These are phyloP conservation scores for Blakeslea trispora DNA, from an alignment of 371 early-diverging fungal species.

Conservation along the genomic window DNA sequence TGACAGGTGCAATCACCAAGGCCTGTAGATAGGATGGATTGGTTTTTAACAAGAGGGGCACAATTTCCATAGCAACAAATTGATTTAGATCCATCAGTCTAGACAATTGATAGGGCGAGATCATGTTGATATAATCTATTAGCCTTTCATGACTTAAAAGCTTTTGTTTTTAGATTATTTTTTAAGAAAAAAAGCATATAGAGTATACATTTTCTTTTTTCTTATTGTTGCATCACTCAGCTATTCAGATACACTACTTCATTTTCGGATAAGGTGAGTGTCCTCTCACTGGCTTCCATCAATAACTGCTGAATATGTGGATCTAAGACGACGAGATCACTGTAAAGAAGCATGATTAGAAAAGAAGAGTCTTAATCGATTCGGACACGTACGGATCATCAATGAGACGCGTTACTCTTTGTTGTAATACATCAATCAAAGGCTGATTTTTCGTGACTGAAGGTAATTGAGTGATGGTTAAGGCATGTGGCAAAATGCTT, in stretches of 20 bases:
- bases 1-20: constrained; percentile 28
- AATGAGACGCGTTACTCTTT: constrained; percentile 29
- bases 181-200: no score
- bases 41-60: constrained; percentile 25
- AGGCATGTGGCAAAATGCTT: constrained; percentile 20
- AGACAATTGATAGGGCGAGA: constrained; percentile 29
- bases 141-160: constrained; percentile 18
- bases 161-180: background rate
- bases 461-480: constrained; percentile 18
- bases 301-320: constrained; percentile 14
- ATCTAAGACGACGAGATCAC: constrained; percentile 15
- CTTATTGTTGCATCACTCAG: no score
- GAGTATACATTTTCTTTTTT: no score
- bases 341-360: background rate
- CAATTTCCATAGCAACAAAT: constrained; percentile 34
- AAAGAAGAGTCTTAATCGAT: no score
- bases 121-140: constrained; percentile 12
- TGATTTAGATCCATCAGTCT: constrained; percentile 41
- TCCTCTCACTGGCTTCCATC: constrained; percentile 24
- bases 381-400: constrained; percentile 39
- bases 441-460: constrained; percentile 9
- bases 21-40: constrained; percentile 27
- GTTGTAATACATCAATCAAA: constrained; percentile 14
- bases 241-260: no score
- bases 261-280: constrained; percentile 43